phyloP scores from a whole-genome alignment of 139 green algal species.

The Chlorella sp. region DNA sequence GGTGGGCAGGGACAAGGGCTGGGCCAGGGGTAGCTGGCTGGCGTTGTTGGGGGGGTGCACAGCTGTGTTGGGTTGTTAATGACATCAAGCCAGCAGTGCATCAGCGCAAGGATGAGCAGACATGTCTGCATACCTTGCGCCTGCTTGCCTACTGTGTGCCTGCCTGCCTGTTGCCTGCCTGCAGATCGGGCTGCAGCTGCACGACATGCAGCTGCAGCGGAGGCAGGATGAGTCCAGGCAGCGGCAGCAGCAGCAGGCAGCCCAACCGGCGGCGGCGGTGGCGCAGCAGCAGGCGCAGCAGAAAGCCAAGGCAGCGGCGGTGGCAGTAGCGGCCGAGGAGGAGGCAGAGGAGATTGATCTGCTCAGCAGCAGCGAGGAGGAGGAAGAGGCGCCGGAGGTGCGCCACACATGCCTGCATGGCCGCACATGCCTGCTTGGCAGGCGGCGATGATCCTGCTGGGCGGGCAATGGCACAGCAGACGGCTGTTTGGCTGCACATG shows the following conservation, averaged over 20 bases:
- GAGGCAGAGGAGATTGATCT: not conserved
- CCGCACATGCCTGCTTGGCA: too few relatives aligned
- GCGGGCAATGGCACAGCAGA: too few relatives aligned
- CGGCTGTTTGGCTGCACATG: too few relatives aligned
- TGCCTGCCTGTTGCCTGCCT: not conserved
- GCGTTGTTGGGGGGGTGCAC: too few relatives aligned
- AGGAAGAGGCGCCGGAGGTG: not conserved
- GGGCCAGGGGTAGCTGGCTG: not conserved
- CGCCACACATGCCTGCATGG: too few relatives aligned
- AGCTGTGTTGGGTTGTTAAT: too few relatives aligned
- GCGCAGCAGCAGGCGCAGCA: not conserved
- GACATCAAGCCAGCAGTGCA: too few relatives aligned
- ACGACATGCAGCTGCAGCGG: conserved; percentile 5
- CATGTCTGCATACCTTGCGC: not conserved
- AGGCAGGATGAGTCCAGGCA: not conserved
- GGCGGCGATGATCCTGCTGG: too few relatives aligned
- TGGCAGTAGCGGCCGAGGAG: not conserved
- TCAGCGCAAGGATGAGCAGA: too few relatives aligned
- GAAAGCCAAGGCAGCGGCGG: not conserved
- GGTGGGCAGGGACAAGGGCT: too few relatives aligned
- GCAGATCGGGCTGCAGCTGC: conserved; percentile 22
- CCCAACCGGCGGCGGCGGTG: not conserved
- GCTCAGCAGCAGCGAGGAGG: conserved; percentile 25
- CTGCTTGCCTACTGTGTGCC: not conserved
- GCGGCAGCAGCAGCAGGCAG: not conserved